These are phyloP conservation scores for Arabidopsis suecica DNA, from an alignment of 345 rosid species.

Conservation along the genomic window DNA sequence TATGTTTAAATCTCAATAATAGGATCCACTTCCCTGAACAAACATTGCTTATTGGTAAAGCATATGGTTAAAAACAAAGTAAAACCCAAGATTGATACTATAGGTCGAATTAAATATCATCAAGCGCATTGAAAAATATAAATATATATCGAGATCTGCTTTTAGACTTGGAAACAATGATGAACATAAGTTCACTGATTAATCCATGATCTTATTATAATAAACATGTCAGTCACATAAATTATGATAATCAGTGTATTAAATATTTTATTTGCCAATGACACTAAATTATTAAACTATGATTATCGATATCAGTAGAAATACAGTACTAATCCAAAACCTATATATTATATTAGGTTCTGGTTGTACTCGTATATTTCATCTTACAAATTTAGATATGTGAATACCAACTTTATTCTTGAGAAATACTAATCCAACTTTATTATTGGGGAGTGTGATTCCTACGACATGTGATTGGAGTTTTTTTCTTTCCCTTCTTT, in stretches of 20 bases:
- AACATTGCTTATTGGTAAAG: conserved; percentile 26
- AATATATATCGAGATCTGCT: conserved; percentile 25
- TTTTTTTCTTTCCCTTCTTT: conserved; percentile 1
- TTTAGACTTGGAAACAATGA: conserved; percentile 38
- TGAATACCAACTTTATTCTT: neutral
- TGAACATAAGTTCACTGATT: conserved; percentile 24
- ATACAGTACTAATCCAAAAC: too few species aligned
- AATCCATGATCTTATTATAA: conserved; percentile 27
- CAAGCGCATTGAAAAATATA: neutral
- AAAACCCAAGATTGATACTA: neutral
- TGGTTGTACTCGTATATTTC: too few species aligned
- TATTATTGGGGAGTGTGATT: conserved; percentile 37
- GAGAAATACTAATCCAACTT: conserved; percentile 21
- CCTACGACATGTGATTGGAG: conserved; percentile 35
- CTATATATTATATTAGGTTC: too few species aligned
- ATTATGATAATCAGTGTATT: conserved; percentile 28
- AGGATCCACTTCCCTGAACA: conserved; percentile 28
- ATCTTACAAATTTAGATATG: neutral
- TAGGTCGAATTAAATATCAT: conserved; percentile 2
- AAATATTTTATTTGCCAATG: conserved; percentile 6
- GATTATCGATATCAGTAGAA: neutral
- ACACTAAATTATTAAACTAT: neutral
- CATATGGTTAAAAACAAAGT: conserved; percentile 8
- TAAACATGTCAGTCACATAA: conserved; percentile 29
- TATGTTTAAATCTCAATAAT: conserved; percentile 26